Conservation (phyloP, 441 rosid species). For the Brassica balearica region DNA sequence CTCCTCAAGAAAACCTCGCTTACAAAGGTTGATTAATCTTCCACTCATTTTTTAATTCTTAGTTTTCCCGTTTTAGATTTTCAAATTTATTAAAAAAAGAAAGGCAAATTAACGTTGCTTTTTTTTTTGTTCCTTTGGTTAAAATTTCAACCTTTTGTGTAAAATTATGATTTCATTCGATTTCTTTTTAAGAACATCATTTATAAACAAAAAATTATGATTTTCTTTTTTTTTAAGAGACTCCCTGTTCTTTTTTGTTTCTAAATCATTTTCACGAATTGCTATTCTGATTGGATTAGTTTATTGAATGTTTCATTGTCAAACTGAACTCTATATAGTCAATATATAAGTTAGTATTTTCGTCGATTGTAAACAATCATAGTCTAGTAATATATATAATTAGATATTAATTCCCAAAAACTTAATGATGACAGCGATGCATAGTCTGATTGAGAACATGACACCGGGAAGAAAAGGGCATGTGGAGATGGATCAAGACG, state of each 20-base stretch:
- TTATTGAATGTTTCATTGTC: neutral
- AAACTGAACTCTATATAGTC: neutral
- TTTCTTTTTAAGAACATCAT: neutral
- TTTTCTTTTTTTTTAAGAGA: neutral
- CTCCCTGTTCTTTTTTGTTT: neutral
- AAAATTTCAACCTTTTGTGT: neutral
- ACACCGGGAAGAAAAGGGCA: constrained; percentile 57
- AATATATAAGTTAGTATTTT: neutral
- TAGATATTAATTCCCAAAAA: neutral
- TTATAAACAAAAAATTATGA: neutral
- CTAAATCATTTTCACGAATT: neutral
- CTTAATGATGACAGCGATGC: constrained; percentile 59
- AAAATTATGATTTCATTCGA: neutral
- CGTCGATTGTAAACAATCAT: neutral
- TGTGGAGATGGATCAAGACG: constrained; percentile 51
- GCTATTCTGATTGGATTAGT: neutral
- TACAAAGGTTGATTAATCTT: constrained; percentile 55
- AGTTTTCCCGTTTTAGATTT: neutral
- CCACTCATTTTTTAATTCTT: neutral
- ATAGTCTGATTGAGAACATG: constrained; percentile 66
- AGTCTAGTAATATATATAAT: neutral
- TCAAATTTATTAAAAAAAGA: neutral
- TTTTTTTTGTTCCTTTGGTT: neutral
- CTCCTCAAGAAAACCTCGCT: constrained; percentile 58
- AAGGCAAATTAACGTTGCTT: no score